A percentile compares a stretch with the other conserved stretches of the same genome.
These are phyloP conservation scores for Yarrowia sp. DNA, from an alignment of 805 yeast genomes.

Conservation along the genomic window DNA sequence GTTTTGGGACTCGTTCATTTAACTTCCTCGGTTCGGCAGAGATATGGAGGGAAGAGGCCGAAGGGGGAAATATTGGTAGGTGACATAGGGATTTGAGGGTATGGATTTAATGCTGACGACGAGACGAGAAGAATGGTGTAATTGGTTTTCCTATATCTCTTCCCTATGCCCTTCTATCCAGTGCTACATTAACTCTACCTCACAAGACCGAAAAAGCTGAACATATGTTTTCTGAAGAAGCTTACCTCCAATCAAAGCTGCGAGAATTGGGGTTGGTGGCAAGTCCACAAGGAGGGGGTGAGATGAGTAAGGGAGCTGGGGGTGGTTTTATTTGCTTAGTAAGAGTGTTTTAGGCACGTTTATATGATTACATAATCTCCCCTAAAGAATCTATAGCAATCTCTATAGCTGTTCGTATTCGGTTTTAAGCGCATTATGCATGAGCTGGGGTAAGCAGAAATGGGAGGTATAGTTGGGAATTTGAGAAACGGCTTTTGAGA, in stretches of 20 bases:
- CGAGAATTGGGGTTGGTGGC: too few relatives aligned
- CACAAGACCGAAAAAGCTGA: conserved; percentile 1
- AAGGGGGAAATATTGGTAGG: neutral
- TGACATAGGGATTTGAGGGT: too few relatives aligned
- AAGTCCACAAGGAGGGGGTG: too few relatives aligned
- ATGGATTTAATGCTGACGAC: neutral
- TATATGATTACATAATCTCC: neutral
- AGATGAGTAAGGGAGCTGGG: too few relatives aligned
- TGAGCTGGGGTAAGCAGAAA: neutral
- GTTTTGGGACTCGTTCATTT: conserved; percentile 7
- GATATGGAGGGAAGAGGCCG: neutral
- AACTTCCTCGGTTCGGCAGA: conserved; percentile 20
- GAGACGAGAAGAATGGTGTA: neutral
- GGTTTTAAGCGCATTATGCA: neutral
- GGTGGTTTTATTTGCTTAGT: too few relatives aligned
- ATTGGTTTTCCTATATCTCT: neutral
- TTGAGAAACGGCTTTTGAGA: too few relatives aligned
- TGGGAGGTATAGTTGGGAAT: too few relatives aligned
- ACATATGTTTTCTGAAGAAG: too few relatives aligned
- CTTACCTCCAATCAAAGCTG: conserved; percentile 20
- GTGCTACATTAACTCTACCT: too few relatives aligned
- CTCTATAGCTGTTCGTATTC: too few relatives aligned
- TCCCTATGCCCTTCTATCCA: neutral
- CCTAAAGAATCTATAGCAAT: too few relatives aligned
- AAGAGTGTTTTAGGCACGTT: neutral